phyloP scores from a whole-genome alignment of 148 eudicot genomes.

The Fagopyrum esculentum region DNA sequence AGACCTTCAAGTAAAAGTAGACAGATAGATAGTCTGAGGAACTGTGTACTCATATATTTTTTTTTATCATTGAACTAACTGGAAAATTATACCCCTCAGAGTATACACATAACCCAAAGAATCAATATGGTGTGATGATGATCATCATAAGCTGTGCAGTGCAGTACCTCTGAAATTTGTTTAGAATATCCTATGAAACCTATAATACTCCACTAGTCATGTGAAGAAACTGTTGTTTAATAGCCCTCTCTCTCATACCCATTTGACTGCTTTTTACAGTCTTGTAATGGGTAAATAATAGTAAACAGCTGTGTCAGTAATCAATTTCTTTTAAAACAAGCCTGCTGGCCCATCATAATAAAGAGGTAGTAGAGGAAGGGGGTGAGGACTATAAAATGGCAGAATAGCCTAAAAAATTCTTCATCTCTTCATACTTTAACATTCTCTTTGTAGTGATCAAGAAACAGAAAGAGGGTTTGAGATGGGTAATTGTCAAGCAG shows the following conservation, averaged over 20 bases:
- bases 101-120: slow-evolving; percentile 8
- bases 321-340: neutral
- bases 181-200: neutral
- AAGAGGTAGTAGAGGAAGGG: too few relatives aligned
- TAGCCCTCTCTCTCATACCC: neutral
- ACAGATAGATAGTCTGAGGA: too few relatives aligned
- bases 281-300: slow-evolving; percentile 19
- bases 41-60: too few relatives aligned
- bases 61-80: too few relatives aligned
- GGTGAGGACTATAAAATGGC: neutral
- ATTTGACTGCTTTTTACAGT: slow-evolving; percentile 11
- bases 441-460: neutral
- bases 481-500: slow-evolving; percentile 97
- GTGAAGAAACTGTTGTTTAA: neutral
- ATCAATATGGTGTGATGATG: slow-evolving; percentile 9
- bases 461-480: slow-evolving; percentile 5
- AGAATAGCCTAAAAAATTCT: slow-evolving; percentile 3
- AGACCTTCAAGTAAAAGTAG: too few relatives aligned
- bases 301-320: slow-evolving; percentile 22
- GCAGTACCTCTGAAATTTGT: neutral
- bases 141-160: neutral
- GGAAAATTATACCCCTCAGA: too few relatives aligned
- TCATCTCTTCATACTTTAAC: slow-evolving; percentile 2
- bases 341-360: neutral
- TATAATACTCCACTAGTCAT: neutral